Base-by-base conservation (phyloP, 768 basidiomycete species). In the Rhodotorula babjevae region DNA sequence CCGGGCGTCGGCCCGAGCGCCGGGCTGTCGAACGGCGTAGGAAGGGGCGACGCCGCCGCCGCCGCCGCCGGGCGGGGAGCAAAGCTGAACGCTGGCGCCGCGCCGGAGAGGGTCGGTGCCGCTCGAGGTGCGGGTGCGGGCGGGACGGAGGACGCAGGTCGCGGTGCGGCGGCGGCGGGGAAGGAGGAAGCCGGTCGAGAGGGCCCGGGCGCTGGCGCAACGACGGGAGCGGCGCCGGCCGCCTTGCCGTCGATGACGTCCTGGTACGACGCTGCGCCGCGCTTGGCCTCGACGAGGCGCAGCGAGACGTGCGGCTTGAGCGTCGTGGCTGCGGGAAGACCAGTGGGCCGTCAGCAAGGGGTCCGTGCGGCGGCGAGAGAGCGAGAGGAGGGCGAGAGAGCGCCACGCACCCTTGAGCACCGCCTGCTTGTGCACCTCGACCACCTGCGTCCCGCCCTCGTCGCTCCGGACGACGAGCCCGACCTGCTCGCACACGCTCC, bases 181-280 rank as follows among this genome's bases (percentile, higher is more conserved):
- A 72, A 77, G 82, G 64, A 78, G 80, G 61, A 77, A 79, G 71
- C 76, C 78, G 61, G 78, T 78, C 81, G 78, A 79, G 74, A 66
- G 63, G 80, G 77, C 81, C 66, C n/a, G 8, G 60, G 8, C 5
- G 61, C 31, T 9, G 36, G 5, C 36, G 36, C 36, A 9, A 36
- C 36, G 36, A 77, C 79, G 27, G 77, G 63, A 16, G 56, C 65
- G 9, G 74, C 15, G 36, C 44, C 9, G 16, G 74, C 69, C n/a
- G 79, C 77, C 1, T 71, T 23, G 23, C 81, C 82, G 63, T 82
- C 81, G 68, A 81, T 80, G 27, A 82, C 76, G 44, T 77, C 71
- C 23, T 69, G 76, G 60, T 80, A 80, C 5, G 77, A 66, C 1
- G 75, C 68, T 29, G 55, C 57, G 31, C 79, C 77, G 19, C 78